Evolutionary conservation across 352 stramenopile genomes (phyloP), one percentile per base, ranked within the genome.

Genomic region (Phytophthora capsici): DNA sequence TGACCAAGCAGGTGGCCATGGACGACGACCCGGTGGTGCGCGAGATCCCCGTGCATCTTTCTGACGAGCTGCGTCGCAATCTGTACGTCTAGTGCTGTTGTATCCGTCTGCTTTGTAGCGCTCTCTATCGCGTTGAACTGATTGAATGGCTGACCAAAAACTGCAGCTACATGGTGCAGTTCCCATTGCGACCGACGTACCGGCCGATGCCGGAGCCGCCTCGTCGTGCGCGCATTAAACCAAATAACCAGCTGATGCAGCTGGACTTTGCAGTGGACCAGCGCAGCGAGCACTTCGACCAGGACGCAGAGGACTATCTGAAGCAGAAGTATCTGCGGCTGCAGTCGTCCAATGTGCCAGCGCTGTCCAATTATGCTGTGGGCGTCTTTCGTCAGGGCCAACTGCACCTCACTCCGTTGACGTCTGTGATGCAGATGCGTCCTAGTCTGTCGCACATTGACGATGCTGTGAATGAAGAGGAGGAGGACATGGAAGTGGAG

Each of bases 41-140:
- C 46, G 86, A 95, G 73, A 92, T 95, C 58, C 84, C 86, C 36
- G 84, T 95, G 66, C 86, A 95, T 66, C 80, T 95, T 32, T 81
- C 82, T 3, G 81, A 93, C 19, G 71, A 84, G 30, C 61, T 91
- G 56, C 78, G 82, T 50, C 59, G 75, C n/a, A 86, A 82, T 71
- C 75, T 92, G 80, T 94, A 76, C 37, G 78, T 77, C 22, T 20
- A 34, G 64, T 20, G n/a, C n/a, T 44, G 22, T 23, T 51, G 19
- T 19, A 8, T 47, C 45, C 28, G 10, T 57, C 34, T 30, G 4
- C 19, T 20, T 45, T 19, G 1, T 38, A 12, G 8, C 19, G 14
- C 37, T 26, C 1, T 45, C 4, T 19, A 22, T 30, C 23, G 19
- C 40, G 30, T 54, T 40, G 50, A 25, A 46, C 36, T 58, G 17